Percentiles rank a stretch among this genome's conserved stretches.
Conservation (phyloP, 306 rosid species). For the Dalbergia cochinchinensis region DNA sequence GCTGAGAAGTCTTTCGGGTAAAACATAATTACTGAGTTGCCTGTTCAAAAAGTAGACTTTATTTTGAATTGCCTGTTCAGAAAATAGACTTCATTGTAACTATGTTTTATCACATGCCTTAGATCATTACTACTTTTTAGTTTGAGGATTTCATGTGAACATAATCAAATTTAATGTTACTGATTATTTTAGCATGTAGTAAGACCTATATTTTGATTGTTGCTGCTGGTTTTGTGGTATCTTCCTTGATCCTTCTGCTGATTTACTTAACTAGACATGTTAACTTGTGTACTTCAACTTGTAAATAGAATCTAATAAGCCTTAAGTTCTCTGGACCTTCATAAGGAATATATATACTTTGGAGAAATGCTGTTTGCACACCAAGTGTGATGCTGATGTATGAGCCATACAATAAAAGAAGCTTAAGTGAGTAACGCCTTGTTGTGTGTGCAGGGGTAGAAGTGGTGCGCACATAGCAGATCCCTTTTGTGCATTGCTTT, state of each 20-base stretch:
- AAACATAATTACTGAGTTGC: not conserved
- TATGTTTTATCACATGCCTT: not conserved
- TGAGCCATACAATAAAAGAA: not conserved
- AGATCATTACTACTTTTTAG: not conserved
- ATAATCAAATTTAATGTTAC: conserved; percentile 1
- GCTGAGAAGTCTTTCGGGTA: not conserved
- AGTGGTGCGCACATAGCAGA: not conserved
- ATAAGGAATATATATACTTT: not conserved
- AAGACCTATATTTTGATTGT: not conserved
- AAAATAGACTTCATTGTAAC: not conserved
- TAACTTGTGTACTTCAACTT: not conserved
- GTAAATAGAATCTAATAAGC: not conserved
- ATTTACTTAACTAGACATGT: not conserved
- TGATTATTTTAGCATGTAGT: not conserved
- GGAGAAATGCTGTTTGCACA: not conserved
- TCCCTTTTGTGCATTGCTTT: not conserved
- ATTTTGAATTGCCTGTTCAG: not conserved
- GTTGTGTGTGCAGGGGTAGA: not conserved
- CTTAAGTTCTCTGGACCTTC: not conserved
- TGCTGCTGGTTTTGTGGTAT: not conserved
- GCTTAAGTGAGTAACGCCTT: not conserved
- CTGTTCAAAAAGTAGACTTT: not conserved
- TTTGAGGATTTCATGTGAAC: not conserved
- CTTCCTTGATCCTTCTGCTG: not conserved
- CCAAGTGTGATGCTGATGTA: not conserved